phyloP scores from a whole-genome alignment of 306 rosid species.

The Vigna hirtella region DNA sequence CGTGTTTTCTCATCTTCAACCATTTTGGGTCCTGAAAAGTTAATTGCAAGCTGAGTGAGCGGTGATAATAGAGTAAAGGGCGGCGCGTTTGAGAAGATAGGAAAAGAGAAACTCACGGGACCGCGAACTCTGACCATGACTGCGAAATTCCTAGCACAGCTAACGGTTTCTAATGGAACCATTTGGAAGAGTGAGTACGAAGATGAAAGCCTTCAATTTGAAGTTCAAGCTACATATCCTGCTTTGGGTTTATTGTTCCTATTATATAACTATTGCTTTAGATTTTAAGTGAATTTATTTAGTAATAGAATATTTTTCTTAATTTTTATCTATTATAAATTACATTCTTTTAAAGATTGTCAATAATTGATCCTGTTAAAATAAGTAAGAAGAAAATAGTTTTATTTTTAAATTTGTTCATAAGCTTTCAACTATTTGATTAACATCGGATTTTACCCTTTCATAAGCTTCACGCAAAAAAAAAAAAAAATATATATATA shows the following conservation, averaged over 20 bases:
- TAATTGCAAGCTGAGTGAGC: constrained; percentile 19
- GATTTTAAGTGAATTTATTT: neutral
- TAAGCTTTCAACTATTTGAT: too few species aligned
- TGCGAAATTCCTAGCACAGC: constrained; percentile 74
- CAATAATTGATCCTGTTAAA: neutral
- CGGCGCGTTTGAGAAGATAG: constrained; percentile 1
- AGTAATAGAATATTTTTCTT: neutral
- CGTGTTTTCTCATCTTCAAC: constrained; percentile 91
- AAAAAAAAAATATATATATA: too few species aligned
- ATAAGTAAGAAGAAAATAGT: neutral
- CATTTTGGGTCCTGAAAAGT: constrained; percentile 89
- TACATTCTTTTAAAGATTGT: neutral
- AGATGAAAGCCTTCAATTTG: neutral
- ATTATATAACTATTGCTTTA: neutral
- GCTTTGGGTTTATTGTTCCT: neutral
- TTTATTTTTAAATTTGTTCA: too few species aligned
- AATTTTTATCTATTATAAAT: neutral
- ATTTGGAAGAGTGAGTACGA: constrained; percentile 38
- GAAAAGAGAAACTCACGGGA: constrained; percentile 66
- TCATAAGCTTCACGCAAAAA: too few species aligned
- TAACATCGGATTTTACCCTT: too few species aligned
- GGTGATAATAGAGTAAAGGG: neutral
- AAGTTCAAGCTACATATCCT: neutral
- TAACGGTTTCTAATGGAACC: constrained; percentile 67
- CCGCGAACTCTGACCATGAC: constrained; percentile 91